Evolutionary conservation across 371 early-diverging fungal species (phyloP).

Genomic region (Rhizopus delemar): DNA sequence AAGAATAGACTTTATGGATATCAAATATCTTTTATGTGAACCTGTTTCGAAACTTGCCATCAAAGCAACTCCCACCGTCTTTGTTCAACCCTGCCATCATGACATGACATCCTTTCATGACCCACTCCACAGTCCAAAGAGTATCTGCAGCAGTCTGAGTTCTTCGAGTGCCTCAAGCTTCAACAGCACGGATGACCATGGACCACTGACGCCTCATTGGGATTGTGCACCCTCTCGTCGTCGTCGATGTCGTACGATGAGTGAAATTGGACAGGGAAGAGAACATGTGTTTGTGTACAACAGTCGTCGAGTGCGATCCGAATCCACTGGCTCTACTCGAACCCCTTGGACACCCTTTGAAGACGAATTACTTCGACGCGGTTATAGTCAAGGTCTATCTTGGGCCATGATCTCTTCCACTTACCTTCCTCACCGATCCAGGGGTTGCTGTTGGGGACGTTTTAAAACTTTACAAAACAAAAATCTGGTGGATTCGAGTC

Average conservation of each 20-base stretch:
- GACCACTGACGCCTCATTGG: constrained; percentile 1
- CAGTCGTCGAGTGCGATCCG: constrained; percentile 25
- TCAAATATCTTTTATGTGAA: constrained; percentile 31
- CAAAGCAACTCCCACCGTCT: constrained; percentile 6
- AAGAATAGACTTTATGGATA: constrained; percentile 15
- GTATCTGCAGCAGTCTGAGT: constrained; percentile 28
- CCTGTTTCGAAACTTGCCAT: constrained; percentile 22
- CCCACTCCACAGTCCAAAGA: constrained; percentile 17
- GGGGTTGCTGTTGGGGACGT: constrained; percentile 56
- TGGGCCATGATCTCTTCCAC: constrained; percentile 55
- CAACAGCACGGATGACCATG: constrained; percentile 4
- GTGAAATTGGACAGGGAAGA: constrained; percentile 23
- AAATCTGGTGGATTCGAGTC: constrained; percentile 29
- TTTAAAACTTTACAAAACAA: constrained; percentile 51
- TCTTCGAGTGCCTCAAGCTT: constrained; percentile 24
- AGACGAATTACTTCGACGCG: constrained; percentile 49
- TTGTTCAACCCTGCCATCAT: not conserved
- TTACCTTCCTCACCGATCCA: constrained; percentile 49
- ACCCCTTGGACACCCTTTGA: constrained; percentile 54
- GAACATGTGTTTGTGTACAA: constrained; percentile 31
- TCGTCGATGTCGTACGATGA: constrained; percentile 22
- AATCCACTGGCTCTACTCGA: constrained; percentile 35
- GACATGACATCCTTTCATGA: no score
- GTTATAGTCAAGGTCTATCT: constrained; percentile 47
- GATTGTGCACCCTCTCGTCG: constrained; percentile 2